Evolutionary conservation across 2,329 filamentous ascomycete genomes (phyloP).

Genomic region (Ceratocystis albifundus): DNA sequence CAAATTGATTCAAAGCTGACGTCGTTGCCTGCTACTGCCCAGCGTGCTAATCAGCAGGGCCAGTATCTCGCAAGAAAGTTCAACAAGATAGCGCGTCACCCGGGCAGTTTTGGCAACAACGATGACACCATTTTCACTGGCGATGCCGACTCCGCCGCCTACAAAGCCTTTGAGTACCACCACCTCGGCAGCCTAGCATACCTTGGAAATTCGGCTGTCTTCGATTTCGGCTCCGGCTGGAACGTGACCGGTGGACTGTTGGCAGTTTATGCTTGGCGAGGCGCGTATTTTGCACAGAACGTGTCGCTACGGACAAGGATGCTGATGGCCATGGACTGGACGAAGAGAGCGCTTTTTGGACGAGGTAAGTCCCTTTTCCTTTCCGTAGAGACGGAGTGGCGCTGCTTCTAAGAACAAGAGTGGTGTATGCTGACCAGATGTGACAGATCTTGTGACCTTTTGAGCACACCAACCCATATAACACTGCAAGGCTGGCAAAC

Average conservation of each 20-base stretch:
- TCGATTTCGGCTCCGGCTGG: constrained; percentile 66
- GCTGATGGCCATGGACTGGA: constrained; percentile 95
- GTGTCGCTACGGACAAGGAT: constrained; percentile 84
- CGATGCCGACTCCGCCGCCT: constrained; percentile 81
- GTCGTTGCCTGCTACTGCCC: constrained; percentile 84
- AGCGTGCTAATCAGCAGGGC: constrained; percentile 92
- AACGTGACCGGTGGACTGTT: constrained; percentile 71
- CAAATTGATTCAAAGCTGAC: constrained; percentile 95
- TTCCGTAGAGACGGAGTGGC: not conserved
- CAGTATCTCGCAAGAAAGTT: constrained; percentile 87
- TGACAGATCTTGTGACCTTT: constrained; percentile 44
- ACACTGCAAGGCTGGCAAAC: no score
- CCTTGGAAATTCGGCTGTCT: constrained; percentile 90
- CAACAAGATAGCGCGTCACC: constrained; percentile 72
- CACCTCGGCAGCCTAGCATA: constrained; percentile 90
- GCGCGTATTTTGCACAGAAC: constrained; percentile 94
- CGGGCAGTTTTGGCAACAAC: constrained; percentile 50
- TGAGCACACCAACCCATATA: constrained; percentile 27
- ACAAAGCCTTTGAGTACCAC: constrained; percentile 87
- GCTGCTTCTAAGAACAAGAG: not conserved
- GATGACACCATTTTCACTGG: constrained; percentile 77
- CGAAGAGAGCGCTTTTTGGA: constrained; percentile 89
- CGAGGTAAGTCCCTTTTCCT: constrained; percentile 59
- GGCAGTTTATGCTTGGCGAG: constrained; percentile 93
- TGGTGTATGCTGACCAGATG: not conserved